Base-by-base conservation (phyloP, 768 basidiomycete species). In the Antrodiella citrinella region DNA sequence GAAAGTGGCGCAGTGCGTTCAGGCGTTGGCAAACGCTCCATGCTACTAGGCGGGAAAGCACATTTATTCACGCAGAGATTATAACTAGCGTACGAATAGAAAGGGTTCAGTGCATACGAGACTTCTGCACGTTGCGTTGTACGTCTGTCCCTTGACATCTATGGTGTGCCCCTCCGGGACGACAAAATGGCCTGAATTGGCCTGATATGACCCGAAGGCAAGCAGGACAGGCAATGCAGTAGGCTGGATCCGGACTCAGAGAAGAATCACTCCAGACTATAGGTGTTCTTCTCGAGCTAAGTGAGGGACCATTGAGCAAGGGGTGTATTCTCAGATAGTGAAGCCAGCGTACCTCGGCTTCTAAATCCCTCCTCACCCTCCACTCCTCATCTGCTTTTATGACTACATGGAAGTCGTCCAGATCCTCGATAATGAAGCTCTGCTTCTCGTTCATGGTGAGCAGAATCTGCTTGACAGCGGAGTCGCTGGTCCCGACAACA, bases 231-330 rank as follows among this genome's bases (percentile, higher is more conserved):
- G n/a, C n/a, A n/a, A n/a, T n/a, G n/a, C n/a, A n/a, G n/a, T n/a
- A n/a, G n/a, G n/a, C n/a, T n/a, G n/a, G n/a, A n/a, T n/a, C n/a
- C n/a, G n/a, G n/a, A n/a, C n/a, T n/a, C n/a, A n/a, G n/a, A n/a
- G n/a, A n/a, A n/a, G n/a, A 39, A 22, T 54, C 45, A 58, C 47
- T 88, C 85, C 57, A 86, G 61, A 59, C 80, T 87, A 57, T 88
- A 91, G 0, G 87, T 89, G 57, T 91, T 91, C 71, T 90, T 91
- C 63, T 91, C 89, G 61, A 90, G 65, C 87, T 90, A 54, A n/a
- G n/a, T n/a, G n/a, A n/a, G n/a, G n/a, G n/a, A n/a, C 4, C 9
- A 19, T 23, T 3, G 10, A 11, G 19, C 1, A n/a, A n/a, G n/a
- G n/a, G n/a, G n/a, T n/a, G n/a, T n/a, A n/a, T n/a, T n/a, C n/a